A percentile compares a stretch with the other conserved stretches of the same genome.
phyloP scores from a whole-genome alignment of 2,329 filamentous ascomycete species.

The Amauroascus verrucosus region DNA sequence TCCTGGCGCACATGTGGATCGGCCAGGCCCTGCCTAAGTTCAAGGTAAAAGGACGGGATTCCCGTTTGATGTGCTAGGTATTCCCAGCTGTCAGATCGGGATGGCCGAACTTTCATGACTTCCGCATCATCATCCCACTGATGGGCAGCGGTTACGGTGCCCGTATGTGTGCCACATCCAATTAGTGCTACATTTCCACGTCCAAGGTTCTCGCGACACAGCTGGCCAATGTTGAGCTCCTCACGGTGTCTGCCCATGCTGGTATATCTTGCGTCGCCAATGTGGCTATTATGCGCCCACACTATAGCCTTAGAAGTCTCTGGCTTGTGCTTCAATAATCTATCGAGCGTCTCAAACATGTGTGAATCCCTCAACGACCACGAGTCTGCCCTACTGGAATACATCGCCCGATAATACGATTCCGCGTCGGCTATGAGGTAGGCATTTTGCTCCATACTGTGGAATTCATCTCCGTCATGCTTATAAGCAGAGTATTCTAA shows the following conservation, averaged over 20 bases:
- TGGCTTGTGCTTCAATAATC: conserved; percentile 36
- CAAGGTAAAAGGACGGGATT: conserved; percentile 38
- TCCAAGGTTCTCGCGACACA: conserved; percentile 41
- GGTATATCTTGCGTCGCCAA: conserved; percentile 46
- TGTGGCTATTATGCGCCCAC: conserved; percentile 46
- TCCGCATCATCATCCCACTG: conserved; percentile 44
- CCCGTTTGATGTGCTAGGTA: conserved; percentile 40
- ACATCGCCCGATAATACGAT: conserved; percentile 45
- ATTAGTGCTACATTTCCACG: conserved; percentile 34
- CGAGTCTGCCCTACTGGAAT: conserved; percentile 39
- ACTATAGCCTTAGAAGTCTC: conserved; percentile 39
- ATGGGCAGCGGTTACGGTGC: conserved; percentile 44
- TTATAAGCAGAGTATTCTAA: conserved; percentile 32
- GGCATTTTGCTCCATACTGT: conserved; percentile 44
- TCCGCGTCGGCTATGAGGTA: conserved; percentile 42
- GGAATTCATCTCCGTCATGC: conserved; percentile 39
- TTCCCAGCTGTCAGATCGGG: conserved; percentile 42
- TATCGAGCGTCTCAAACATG: conserved; percentile 42
- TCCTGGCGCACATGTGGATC: conserved; percentile 29
- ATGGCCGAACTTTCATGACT: conserved; percentile 41
- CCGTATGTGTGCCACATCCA: conserved; percentile 42
- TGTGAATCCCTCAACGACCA: conserved; percentile 46
- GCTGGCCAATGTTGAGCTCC: conserved; percentile 45
- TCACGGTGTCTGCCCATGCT: conserved; percentile 38
- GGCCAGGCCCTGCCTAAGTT: conserved; percentile 34